Percentiles rank a stretch among this genome's conserved stretches.
Conservation (phyloP, 2,329 filamentous ascomycete species). For the Ascosphaera apis region DNA sequence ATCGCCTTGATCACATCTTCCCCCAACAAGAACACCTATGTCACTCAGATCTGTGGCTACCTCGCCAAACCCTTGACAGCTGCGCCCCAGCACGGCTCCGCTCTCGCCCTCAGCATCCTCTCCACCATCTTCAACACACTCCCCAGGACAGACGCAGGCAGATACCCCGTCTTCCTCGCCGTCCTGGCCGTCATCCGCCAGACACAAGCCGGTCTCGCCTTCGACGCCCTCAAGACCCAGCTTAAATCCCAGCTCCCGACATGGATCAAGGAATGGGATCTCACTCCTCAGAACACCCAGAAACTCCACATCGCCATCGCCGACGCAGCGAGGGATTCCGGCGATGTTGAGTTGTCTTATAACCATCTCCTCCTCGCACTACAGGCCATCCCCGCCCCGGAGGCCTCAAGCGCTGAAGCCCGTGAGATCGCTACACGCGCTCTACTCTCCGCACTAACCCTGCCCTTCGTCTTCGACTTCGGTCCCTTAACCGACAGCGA, state of each 20-base stretch:
- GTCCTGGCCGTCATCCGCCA: slow-evolving; percentile 64
- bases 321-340: slow-evolving; percentile 54
- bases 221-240: slow-evolving; percentile 63
- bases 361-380: slow-evolving; percentile 54
- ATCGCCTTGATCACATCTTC: slow-evolving; percentile 81
- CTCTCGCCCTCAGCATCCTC: slow-evolving; percentile 70
- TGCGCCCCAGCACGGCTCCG: slow-evolving; percentile 63
- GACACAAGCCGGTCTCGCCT: slow-evolving; percentile 47
- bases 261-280: slow-evolving; percentile 68
- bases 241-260: slow-evolving; percentile 51
- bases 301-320: slow-evolving; percentile 66
- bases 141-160: slow-evolving; percentile 47
- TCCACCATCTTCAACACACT: slow-evolving; percentile 95
- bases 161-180: slow-evolving; percentile 76
- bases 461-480: slow-evolving; percentile 47
- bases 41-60: slow-evolving; percentile 72
- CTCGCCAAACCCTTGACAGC: slow-evolving; percentile 69
- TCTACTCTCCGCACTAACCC: slow-evolving; percentile 42
- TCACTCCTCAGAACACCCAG: slow-evolving; percentile 59
- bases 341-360: slow-evolving; percentile 55
- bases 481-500: slow-evolving; percentile 46
- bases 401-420: slow-evolving; percentile 30
- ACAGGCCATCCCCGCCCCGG: slow-evolving; percentile 44
- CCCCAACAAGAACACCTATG: slow-evolving; percentile 60
- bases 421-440: slow-evolving; percentile 38